Conservation (phyloP, 176 grass and related monocot species). For the Avena sativa region DNA sequence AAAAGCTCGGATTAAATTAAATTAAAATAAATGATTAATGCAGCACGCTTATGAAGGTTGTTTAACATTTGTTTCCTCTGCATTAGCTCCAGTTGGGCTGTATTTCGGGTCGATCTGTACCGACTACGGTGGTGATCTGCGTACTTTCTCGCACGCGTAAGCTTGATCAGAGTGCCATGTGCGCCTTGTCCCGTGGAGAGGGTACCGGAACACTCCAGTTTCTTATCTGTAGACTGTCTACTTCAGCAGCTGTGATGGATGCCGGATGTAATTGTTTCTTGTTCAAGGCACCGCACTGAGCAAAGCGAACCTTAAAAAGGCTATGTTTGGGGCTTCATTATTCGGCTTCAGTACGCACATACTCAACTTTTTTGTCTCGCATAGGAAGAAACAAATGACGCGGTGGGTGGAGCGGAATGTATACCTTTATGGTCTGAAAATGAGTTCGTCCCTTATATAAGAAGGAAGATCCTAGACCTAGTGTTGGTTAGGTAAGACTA, state of each 20-base stretch:
- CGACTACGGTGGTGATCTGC: not conserved
- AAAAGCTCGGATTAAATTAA: not conserved
- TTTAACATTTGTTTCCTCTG: not conserved
- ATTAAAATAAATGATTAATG: not conserved
- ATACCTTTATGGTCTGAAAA: not conserved
- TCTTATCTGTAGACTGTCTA: not conserved
- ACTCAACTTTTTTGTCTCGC: not conserved
- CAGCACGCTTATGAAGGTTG: not conserved
- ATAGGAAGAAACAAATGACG: constrained; percentile 9
- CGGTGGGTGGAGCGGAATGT: not conserved
- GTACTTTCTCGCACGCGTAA: not conserved
- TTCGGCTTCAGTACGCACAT: not conserved
- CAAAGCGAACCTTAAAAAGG: not conserved
- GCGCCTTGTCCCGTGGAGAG: not conserved
- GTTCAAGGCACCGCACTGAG: not conserved
- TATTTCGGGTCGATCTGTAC: not conserved
- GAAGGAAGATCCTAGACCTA: not conserved
- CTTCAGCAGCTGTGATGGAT: constrained; percentile 11
- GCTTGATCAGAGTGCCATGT: constrained; percentile 23
- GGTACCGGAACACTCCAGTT: not conserved
- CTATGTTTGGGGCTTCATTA: constrained; percentile 1
- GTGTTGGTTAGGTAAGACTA: constrained; percentile 8
- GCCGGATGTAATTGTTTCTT: constrained; percentile 15
- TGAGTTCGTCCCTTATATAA: not conserved
- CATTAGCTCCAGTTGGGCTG: not conserved